Percentiles rank a stretch among this genome's conserved stretches.
phyloP scores from a whole-genome alignment of 1,139 yeast genomes.

The Lodderomyces theae region DNA sequence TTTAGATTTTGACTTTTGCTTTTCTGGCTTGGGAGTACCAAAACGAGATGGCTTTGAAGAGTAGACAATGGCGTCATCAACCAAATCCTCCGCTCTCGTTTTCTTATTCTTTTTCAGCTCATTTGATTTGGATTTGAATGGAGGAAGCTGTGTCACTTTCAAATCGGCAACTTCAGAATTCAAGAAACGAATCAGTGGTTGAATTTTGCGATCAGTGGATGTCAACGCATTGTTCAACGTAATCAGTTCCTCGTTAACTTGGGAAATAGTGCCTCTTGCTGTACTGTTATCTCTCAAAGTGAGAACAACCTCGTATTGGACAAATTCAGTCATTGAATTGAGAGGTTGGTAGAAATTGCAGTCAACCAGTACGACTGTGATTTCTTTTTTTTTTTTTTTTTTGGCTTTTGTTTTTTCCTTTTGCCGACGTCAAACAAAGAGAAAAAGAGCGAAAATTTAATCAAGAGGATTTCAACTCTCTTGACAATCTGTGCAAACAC shows the following conservation, averaged over 20 bases:
- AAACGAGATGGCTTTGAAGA: constrained; percentile 17
- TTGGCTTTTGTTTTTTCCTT: too few species aligned
- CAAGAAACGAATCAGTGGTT: constrained; percentile 24
- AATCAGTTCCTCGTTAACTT: constrained; percentile 41
- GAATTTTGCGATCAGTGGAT: constrained; percentile 18
- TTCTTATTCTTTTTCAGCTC: constrained; percentile 19
- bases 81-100: constrained; percentile 9
- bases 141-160: constrained; percentile 49
- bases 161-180: constrained; percentile 45
- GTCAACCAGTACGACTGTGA: background rate
- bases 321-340: constrained; percentile 46
- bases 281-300: constrained; percentile 44
- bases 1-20: constrained; percentile 14
- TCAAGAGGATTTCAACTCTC: too few species aligned
- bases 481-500: too few species aligned
- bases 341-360: background rate
- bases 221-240: constrained; percentile 34
- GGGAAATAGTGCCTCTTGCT: constrained; percentile 46
- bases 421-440: too few species aligned
- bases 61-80: constrained; percentile 30
- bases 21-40: constrained; percentile 7
- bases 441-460: background rate
- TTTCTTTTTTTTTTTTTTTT: too few species aligned
- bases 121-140: constrained; percentile 18
- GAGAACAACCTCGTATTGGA: constrained; percentile 54